These are phyloP conservation scores for Oryza punctata DNA, from an alignment of 176 grass and related monocot species.

Conservation along the genomic window DNA sequence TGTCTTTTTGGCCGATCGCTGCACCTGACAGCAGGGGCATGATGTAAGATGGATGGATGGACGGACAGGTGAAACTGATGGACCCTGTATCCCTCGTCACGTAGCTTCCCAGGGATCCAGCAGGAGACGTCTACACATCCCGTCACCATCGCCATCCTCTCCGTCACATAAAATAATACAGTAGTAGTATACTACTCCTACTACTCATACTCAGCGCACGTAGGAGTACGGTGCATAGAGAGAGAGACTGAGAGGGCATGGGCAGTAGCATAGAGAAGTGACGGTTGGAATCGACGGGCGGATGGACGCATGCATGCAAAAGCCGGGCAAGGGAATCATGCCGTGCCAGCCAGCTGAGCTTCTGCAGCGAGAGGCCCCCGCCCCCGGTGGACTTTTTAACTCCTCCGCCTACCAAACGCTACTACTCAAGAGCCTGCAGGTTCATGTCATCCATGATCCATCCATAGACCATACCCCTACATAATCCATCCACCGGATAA, in stretches of 20 bases:
- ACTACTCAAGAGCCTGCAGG: background rate
- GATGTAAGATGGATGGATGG: background rate
- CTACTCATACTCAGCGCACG: background rate
- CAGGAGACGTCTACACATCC: constrained; percentile 38
- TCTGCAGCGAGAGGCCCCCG: background rate
- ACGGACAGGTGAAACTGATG: constrained; percentile 19
- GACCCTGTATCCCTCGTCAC: constrained; percentile 16
- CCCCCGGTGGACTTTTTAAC: constrained; percentile 36
- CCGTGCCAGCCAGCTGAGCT: constrained; percentile 20
- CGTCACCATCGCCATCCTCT: constrained; percentile 9
- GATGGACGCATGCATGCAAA: constrained; percentile 58
- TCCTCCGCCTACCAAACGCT: background rate
- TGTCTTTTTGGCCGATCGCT: too few species aligned
- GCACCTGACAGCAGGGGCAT: too few species aligned
- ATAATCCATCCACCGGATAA: background rate
- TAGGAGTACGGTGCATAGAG: background rate
- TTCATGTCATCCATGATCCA: background rate
- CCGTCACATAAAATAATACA: constrained; percentile 46
- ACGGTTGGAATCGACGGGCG: constrained; percentile 37
- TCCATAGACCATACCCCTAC: too few species aligned
- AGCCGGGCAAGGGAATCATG: constrained; percentile 17
- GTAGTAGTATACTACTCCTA: background rate
- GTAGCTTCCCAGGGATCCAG: constrained; percentile 30
- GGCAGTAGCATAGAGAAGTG: constrained; percentile 31
- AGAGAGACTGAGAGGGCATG: background rate